Evolutionary conservation across 2,329 filamentous ascomycete species (phyloP).

Genomic region (Cladosporium sp.): DNA sequence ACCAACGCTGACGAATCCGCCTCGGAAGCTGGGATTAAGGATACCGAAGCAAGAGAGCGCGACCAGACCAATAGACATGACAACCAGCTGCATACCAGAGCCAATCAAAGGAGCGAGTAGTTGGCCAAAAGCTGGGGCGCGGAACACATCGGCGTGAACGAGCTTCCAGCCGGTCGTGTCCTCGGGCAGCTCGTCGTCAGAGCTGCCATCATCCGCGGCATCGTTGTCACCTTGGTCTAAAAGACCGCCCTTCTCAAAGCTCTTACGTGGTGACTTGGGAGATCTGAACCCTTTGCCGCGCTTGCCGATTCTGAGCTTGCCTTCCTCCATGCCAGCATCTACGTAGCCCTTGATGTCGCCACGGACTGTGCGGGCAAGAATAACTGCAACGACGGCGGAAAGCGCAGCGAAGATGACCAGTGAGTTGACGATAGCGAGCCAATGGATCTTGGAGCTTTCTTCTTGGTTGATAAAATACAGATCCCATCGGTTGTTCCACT

Average conservation of each 20-base stretch:
- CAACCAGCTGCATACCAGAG: constrained; percentile 82
- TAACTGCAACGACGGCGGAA: constrained; percentile 77
- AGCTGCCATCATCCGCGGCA: constrained; percentile 56
- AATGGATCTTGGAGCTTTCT: constrained; percentile 79
- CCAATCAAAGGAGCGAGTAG: constrained; percentile 79
- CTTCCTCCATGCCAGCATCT: constrained; percentile 67
- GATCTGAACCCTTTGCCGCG: constrained; percentile 51
- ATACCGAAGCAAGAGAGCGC: constrained; percentile 68
- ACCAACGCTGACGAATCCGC: constrained; percentile 83
- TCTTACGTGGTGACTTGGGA: constrained; percentile 46
- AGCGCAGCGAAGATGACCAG: constrained; percentile 79
- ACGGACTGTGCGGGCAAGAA: constrained; percentile 75
- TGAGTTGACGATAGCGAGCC: constrained; percentile 86
- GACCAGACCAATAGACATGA: constrained; percentile 71
- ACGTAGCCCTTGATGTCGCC: constrained; percentile 76
- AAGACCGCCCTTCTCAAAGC: constrained; percentile 54
- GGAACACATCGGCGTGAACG: constrained; percentile 84
- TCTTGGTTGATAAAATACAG: constrained; percentile 87
- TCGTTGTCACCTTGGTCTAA: constrained; percentile 46
- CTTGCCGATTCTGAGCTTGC: constrained; percentile 58
- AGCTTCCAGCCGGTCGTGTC: constrained; percentile 88
- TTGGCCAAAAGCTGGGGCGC: constrained; percentile 68
- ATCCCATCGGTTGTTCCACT: constrained; percentile 86
- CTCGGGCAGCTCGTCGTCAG: constrained; percentile 74
- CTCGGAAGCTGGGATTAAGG: constrained; percentile 84